phyloP scores from a whole-genome alignment of 352 stramenopile species.

The Pythium scleroteichum region DNA sequence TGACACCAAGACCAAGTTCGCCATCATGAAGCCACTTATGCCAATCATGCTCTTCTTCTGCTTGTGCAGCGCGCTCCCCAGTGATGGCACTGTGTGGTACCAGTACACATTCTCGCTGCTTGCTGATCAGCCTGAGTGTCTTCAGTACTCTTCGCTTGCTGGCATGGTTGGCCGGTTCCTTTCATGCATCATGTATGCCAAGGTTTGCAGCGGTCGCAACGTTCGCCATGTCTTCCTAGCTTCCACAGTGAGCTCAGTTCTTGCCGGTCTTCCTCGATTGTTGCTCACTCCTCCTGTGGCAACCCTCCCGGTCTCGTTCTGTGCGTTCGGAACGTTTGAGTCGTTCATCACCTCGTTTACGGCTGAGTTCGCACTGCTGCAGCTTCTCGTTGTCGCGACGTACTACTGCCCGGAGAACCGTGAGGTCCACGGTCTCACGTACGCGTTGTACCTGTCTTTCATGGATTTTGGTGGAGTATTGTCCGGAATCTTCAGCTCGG shows the following conservation, averaged over 20 bases:
- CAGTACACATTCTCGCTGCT: slow-evolving; percentile 80
- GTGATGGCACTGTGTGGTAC: slow-evolving; percentile 73
- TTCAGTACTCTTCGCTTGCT: slow-evolving; percentile 71
- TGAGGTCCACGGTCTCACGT: slow-evolving; percentile 71
- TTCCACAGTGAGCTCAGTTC: slow-evolving; percentile 65
- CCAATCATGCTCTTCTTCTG: slow-evolving; percentile 85
- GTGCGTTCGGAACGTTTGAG: slow-evolving; percentile 62
- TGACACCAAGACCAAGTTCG: slow-evolving; percentile 45
- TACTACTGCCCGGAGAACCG: slow-evolving; percentile 66
- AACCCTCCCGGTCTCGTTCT: slow-evolving; percentile 61
- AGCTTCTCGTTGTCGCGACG: slow-evolving; percentile 81
- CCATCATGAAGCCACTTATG: slow-evolving; percentile 53
- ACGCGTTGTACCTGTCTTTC: slow-evolving; percentile 80
- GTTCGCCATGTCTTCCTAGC: slow-evolving; percentile 76
- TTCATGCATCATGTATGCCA: slow-evolving; percentile 75
- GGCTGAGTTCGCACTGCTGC: slow-evolving; percentile 76
- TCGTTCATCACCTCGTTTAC: slow-evolving; percentile 81
- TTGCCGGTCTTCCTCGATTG: slow-evolving; percentile 63
- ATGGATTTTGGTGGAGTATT: slow-evolving; percentile 86
- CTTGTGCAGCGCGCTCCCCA: slow-evolving; percentile 67
- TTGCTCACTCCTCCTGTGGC: slow-evolving; percentile 59
- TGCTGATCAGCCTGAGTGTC: slow-evolving; percentile 52
- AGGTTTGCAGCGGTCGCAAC: slow-evolving; percentile 58
- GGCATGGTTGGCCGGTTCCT: slow-evolving; percentile 72
- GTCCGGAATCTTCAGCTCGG: slow-evolving; percentile 60